Evolutionary conservation across 352 stramenopile species (phyloP).

Genomic region (Globisporangium viniferum): DNA sequence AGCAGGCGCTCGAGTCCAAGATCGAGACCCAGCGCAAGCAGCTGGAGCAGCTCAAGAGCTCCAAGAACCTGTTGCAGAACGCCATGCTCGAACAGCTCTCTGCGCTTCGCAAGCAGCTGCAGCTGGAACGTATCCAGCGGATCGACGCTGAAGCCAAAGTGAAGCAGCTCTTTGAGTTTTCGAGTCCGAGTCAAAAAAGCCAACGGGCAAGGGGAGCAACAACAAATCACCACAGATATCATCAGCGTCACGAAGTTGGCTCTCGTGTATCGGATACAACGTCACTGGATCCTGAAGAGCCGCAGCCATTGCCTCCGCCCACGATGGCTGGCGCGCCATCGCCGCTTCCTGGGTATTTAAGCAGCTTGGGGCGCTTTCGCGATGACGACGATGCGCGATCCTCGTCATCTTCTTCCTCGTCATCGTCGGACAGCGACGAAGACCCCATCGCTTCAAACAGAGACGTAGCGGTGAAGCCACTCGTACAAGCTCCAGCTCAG

Average conservation of each 20-base stretch:
- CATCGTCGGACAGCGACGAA: constrained; percentile 25
- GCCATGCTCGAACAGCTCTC: constrained; percentile 83
- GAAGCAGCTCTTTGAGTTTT: constrained; percentile 39
- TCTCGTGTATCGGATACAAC: not conserved
- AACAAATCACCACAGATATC: not conserved
- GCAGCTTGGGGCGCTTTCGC: constrained; percentile 17
- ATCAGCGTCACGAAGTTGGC: constrained; percentile 3
- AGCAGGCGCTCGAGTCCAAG: constrained; percentile 58
- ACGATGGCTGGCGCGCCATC: constrained; percentile 31
- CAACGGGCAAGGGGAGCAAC: constrained; percentile 1
- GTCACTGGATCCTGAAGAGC: constrained; percentile 27
- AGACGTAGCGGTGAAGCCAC: not conserved
- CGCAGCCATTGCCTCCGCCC: constrained; percentile 48
- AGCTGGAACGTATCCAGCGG: constrained; percentile 60
- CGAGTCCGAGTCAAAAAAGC: constrained; percentile 8
- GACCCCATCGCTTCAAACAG: not conserved
- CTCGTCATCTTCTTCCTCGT: constrained; percentile 31
- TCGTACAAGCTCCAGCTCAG: not conserved
- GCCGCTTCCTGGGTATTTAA: constrained; percentile 35
- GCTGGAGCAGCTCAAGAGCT: constrained; percentile 70
- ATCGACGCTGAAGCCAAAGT: constrained; percentile 70
- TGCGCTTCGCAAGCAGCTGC: constrained; percentile 71
- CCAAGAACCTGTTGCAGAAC: constrained; percentile 76
- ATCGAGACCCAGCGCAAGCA: constrained; percentile 64
- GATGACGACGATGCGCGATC: not conserved